Conservation (phyloP, 108 stramenopile genomes). For the Cyclostephanos tholiformis region DNA sequence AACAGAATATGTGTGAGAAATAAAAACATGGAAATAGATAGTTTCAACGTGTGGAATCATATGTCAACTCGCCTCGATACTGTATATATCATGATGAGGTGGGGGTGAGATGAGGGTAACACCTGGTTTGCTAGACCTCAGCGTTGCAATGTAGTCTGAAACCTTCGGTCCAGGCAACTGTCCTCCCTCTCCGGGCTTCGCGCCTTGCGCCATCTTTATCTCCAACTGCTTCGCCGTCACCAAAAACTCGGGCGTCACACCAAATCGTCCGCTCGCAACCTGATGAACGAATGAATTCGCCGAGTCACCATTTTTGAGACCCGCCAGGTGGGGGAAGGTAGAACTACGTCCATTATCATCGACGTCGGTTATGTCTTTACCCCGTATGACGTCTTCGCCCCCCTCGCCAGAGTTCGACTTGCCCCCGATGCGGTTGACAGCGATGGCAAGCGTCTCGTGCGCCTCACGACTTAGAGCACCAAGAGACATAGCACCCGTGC, state of each 20-base stretch:
- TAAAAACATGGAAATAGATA: neutral
- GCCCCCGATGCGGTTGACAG: conserved; percentile 92
- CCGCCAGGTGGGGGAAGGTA: conserved; percentile 88
- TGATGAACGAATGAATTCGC: conserved; percentile 91
- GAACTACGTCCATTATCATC: conserved; percentile 81
- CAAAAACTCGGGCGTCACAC: conserved; percentile 93
- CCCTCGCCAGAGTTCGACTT: conserved; percentile 96
- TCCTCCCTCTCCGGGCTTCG: conserved; percentile 96
- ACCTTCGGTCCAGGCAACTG: conserved; percentile 94
- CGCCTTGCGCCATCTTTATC: conserved; percentile 97
- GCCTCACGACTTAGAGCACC: conserved; percentile 92
- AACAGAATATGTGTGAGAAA: neutral
- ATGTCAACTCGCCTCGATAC: conserved; percentile 65
- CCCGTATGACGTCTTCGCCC: conserved; percentile 86
- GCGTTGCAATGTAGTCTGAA: conserved; percentile 90
- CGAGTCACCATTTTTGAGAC: conserved; percentile 89
- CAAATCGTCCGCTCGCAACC: conserved; percentile 93
- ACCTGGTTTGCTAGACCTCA: conserved; percentile 88
- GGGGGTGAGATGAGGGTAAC: conserved; percentile 95
- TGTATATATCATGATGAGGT: conserved; percentile 97
- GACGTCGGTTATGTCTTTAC: conserved; percentile 68
- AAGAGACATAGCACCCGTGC: conserved; percentile 95
- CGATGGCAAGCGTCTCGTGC: conserved; percentile 95
- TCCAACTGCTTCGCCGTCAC: conserved; percentile 91
- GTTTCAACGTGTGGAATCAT: neutral